A percentile compares a stretch with the other conserved stretches of the same genome.
These are phyloP conservation scores for Pezicula neosporulosa DNA, from an alignment of 2,329 filamentous ascomycete genomes.

Conservation along the genomic window DNA sequence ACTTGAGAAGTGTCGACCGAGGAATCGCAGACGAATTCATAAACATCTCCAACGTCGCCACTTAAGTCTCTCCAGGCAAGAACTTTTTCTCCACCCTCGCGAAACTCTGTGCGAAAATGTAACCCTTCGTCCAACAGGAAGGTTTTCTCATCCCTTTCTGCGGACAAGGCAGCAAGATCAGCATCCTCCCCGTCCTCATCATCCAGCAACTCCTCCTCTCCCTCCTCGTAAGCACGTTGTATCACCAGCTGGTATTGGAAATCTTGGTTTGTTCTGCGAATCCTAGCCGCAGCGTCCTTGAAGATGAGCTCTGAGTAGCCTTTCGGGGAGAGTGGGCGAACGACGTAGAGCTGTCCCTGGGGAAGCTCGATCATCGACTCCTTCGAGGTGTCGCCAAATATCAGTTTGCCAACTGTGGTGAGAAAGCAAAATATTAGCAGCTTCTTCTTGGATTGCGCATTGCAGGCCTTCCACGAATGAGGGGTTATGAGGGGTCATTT, in stretches of 20 bases:
- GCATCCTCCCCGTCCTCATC: slow-evolving; percentile 87
- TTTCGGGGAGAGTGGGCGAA: slow-evolving; percentile 91
- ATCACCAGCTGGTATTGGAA: slow-evolving; percentile 97
- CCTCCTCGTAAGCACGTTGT: slow-evolving; percentile 95
- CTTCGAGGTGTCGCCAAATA: slow-evolving; percentile 78
- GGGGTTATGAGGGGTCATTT: slow-evolving; percentile 1
- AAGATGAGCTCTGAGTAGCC: slow-evolving; percentile 99
- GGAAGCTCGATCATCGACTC: slow-evolving; percentile 92
- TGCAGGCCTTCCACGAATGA: background rate
- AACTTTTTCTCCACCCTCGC: slow-evolving; percentile 77
- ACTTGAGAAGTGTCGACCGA: slow-evolving; percentile 69
- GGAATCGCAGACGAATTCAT: slow-evolving; percentile 91
- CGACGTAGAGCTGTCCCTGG: slow-evolving; percentile 95
- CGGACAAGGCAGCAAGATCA: slow-evolving; percentile 67
- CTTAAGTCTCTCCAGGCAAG: slow-evolving; percentile 94
- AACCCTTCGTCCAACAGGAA: slow-evolving; percentile 93
- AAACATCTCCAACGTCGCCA: slow-evolving; percentile 91
- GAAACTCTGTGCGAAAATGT: slow-evolving; percentile 79
- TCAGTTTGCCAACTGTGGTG: slow-evolving; percentile 76
- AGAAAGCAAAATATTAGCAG: background rate
- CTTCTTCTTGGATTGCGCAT: background rate
- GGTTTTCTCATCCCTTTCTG: slow-evolving; percentile 93
- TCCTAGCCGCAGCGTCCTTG: slow-evolving; percentile 90
- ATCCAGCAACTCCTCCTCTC: slow-evolving; percentile 85
- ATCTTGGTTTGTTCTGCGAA: slow-evolving; percentile 89